Evolutionary conservation across 2,329 filamentous ascomycete genomes (phyloP).

Genomic region (Trichophyton rubrum): DNA sequence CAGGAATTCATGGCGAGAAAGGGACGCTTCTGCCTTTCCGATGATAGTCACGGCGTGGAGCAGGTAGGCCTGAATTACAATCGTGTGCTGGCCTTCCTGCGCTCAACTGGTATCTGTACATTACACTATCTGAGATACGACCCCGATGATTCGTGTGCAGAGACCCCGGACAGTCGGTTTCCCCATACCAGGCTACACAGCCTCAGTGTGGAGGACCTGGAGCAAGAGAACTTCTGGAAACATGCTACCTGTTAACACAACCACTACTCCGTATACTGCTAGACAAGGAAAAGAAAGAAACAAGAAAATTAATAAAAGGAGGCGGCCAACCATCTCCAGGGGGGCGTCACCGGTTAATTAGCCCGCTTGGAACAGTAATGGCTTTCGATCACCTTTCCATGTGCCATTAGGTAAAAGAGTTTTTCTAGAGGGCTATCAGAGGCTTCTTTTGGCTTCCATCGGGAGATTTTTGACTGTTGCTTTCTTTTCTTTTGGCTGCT

Average conservation of each 20-base stretch:
- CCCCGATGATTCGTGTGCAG: conserved; percentile 14
- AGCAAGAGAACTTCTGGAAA: conserved; percentile 24
- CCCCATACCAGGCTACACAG: conserved; percentile 24
- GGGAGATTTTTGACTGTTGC: neutral
- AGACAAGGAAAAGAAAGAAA: neutral
- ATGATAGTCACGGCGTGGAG: conserved; percentile 81
- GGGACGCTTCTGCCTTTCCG: conserved; percentile 78
- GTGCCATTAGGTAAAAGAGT: neutral
- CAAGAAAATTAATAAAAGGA: too few species aligned
- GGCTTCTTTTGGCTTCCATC: neutral
- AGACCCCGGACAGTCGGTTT: conserved; percentile 24
- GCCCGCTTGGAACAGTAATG: neutral
- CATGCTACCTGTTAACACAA: neutral
- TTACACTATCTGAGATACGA: conserved; percentile 28
- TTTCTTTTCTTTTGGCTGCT: neutral
- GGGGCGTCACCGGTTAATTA: neutral
- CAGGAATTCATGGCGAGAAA: conserved; percentile 60
- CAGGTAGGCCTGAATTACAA: conserved; percentile 81
- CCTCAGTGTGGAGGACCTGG: conserved; percentile 25
- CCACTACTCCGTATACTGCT: too few species aligned
- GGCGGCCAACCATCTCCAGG: too few species aligned
- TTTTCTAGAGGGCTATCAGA: neutral
- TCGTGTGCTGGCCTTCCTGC: conserved; percentile 57
- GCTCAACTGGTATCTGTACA: conserved; percentile 32
- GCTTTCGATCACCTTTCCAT: neutral